Evolutionary conservation across 495 filamentous ascomycete genomes (phyloP).

Genomic region (Baudoinia panamericana): DNA sequence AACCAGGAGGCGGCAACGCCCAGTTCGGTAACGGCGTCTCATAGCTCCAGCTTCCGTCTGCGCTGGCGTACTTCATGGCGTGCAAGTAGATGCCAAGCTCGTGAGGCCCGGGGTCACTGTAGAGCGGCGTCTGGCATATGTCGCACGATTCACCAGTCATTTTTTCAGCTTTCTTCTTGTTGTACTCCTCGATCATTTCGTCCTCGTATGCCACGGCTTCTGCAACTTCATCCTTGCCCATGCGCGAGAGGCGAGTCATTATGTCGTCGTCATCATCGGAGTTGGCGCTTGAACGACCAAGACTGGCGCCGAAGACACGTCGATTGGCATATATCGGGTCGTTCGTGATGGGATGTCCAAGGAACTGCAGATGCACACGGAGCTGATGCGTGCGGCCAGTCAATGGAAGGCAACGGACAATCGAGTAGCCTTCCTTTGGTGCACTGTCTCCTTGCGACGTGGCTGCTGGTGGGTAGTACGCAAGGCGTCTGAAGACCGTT

Average conservation of each 20-base stretch:
- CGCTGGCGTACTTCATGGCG: conserved; percentile 74
- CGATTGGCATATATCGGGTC: conserved; percentile 96
- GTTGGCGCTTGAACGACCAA: conserved; percentile 56
- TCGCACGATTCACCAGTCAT: conserved; percentile 74
- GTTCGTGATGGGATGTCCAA: conserved; percentile 90
- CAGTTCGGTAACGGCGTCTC: conserved; percentile 71
- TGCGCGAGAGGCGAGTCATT: conserved; percentile 66
- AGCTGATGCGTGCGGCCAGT: conserved; percentile 94
- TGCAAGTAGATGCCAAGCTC: conserved; percentile 91
- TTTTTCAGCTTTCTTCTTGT: conserved; percentile 76
- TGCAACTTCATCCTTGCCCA: conserved; percentile 86
- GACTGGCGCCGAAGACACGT: conserved; percentile 68
- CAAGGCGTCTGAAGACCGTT: conserved; percentile 79
- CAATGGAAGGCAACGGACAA: conserved; percentile 84
- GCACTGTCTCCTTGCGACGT: neutral
- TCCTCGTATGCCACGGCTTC: conserved; percentile 89
- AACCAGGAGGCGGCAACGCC: conserved; percentile 59
- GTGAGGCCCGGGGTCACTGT: conserved; percentile 78
- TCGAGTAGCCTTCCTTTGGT: conserved; percentile 60
- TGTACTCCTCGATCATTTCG: conserved; percentile 75
- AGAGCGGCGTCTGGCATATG: conserved; percentile 74
- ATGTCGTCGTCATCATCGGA: conserved; percentile 74
- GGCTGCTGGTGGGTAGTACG: conserved; percentile 57
- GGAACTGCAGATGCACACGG: conserved; percentile 83
- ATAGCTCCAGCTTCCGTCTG: conserved; percentile 71